These are phyloP conservation scores for Meredithiella fracta DNA, from an alignment of 2,329 filamentous ascomycete species.

Conservation along the genomic window DNA sequence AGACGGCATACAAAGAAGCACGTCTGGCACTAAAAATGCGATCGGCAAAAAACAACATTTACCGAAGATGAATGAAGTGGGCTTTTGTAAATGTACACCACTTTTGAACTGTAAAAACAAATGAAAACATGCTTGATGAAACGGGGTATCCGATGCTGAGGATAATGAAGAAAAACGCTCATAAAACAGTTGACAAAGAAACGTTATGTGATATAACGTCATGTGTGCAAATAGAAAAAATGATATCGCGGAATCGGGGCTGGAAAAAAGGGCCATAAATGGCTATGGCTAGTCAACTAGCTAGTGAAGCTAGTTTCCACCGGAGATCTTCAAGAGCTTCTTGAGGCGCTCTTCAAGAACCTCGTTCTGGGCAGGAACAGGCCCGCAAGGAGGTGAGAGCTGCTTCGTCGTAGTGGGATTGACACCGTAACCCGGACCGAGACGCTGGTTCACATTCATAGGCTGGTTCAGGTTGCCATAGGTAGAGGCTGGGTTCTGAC, in stretches of 20 bases:
- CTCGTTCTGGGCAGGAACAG: background rate
- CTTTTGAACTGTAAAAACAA: conserved; percentile 1
- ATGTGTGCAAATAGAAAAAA: conserved; percentile 4
- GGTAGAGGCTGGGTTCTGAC: background rate
- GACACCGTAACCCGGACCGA: conserved; percentile 7
- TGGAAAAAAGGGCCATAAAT: background rate
- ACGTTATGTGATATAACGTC: background rate
- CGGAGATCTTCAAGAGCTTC: conserved; percentile 12
- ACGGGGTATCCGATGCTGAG: conserved; percentile 7
- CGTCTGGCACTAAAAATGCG: background rate
- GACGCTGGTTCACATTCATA: background rate
- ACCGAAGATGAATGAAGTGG: background rate
- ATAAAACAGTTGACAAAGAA: conserved; percentile 3
- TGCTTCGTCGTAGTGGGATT: background rate
- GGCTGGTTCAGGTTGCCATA: background rate
- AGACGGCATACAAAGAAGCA: background rate
- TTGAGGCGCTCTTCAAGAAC: conserved; percentile 11
- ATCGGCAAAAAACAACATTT: background rate
- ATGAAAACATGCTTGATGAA: conserved; percentile 6
- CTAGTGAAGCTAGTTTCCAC: background rate
- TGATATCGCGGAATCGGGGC: background rate
- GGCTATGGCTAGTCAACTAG: background rate
- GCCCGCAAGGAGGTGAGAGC: conserved; percentile 1
- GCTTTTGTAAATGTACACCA: conserved; percentile 2
- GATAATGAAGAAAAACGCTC: background rate